Evolutionary conservation across 2,329 filamentous ascomycete species (phyloP).

Genomic region (Neurospora crassa): DNA sequence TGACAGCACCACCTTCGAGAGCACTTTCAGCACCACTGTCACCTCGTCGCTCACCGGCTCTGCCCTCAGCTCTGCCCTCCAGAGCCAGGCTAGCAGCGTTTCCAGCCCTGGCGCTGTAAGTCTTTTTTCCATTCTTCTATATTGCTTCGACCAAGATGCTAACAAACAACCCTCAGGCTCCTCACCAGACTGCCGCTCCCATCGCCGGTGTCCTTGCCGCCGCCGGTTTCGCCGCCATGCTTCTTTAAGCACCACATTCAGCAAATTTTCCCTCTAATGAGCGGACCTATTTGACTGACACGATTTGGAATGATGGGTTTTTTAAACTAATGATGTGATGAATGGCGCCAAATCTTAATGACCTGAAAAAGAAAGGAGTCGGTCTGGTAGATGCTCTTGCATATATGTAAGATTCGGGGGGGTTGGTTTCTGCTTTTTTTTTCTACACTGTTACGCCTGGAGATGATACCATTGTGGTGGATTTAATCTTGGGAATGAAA

Average conservation of each 20-base stretch:
- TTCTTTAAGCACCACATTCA: slow-evolving; percentile 30
- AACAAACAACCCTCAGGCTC: slow-evolving; percentile 16
- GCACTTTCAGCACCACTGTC: slow-evolving; percentile 18
- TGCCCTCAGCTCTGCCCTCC: slow-evolving; percentile 15
- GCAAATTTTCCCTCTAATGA: neutral
- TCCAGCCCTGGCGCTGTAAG: slow-evolving; percentile 5
- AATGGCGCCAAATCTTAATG: neutral
- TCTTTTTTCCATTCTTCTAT: neutral
- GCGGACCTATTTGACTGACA: neutral
- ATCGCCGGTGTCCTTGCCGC: slow-evolving; percentile 35
- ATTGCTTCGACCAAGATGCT: neutral
- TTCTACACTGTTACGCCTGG: neutral
- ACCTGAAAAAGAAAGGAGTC: neutral
- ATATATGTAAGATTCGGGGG: neutral
- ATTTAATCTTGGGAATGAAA: neutral
- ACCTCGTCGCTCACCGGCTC: slow-evolving; percentile 13
- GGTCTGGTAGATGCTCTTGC: neutral
- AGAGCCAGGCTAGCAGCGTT: slow-evolving; percentile 13
- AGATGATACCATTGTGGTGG: neutral
- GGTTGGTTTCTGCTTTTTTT: neutral
- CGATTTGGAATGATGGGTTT: neutral
- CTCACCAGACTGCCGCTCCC: slow-evolving; percentile 35
- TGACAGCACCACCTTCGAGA: slow-evolving; percentile 13
- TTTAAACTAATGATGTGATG: neutral
- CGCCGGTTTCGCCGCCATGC: slow-evolving; percentile 37